Conservation (phyloP, 2,329 filamentous ascomycete species). For the Cordyceps cateniannulata region DNA sequence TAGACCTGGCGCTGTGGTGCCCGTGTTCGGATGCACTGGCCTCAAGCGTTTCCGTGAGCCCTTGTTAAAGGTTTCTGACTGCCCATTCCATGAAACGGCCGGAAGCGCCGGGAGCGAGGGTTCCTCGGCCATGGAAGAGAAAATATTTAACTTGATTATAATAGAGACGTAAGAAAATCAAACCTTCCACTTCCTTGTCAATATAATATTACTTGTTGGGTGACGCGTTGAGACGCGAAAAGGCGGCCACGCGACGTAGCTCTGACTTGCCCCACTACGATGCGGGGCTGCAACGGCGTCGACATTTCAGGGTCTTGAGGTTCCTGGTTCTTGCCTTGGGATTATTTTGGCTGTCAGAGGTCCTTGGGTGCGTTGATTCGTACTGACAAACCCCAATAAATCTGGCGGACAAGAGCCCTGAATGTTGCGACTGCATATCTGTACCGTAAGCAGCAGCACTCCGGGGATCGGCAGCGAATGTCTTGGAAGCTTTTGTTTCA, state of each 20-base stretch:
- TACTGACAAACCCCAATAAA: background rate
- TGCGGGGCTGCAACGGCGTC: background rate
- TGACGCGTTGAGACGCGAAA: slow-evolving; percentile 11
- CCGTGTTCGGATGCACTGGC: slow-evolving; percentile 21
- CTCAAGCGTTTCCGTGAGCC: slow-evolving; percentile 34
- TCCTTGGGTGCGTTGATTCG: background rate
- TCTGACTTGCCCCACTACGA: background rate
- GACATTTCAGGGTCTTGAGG: background rate
- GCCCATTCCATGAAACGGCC: slow-evolving; percentile 31
- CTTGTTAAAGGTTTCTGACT: slow-evolving; percentile 32
- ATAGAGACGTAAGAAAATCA: background rate
- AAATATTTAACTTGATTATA: background rate
- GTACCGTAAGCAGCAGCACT: background rate
- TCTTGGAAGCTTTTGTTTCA: background rate
- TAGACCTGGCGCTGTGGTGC: slow-evolving; percentile 2
- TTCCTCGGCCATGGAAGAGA: slow-evolving; percentile 32
- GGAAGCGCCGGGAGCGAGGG: slow-evolving; percentile 34
- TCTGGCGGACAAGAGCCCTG: background rate
- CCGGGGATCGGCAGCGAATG: background rate
- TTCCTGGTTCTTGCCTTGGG: background rate
- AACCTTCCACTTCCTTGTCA: background rate
- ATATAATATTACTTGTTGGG: background rate
- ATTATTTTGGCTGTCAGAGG: background rate
- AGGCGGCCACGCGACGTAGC: slow-evolving; percentile 1
- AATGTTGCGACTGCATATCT: background rate